A percentile compares a stretch with the other conserved stretches of the same genome.
phyloP scores from a whole-genome alignment of 148 eudicot genomes.

The Camellia lanceoleosa region DNA sequence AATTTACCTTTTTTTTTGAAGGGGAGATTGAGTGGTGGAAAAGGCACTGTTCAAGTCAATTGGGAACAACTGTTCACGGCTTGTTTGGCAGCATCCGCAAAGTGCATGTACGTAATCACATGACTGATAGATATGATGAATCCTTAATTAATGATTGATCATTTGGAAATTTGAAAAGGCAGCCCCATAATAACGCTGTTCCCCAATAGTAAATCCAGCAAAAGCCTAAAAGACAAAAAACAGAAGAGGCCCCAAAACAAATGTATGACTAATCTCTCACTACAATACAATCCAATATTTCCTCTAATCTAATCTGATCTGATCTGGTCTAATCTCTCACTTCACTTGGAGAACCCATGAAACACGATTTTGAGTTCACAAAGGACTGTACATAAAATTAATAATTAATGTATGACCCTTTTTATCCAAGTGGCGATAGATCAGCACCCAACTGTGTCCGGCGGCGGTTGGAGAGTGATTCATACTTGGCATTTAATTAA shows the following conservation, averaged over 20 bases:
- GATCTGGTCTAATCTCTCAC: too few species aligned
- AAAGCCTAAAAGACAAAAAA: neutral
- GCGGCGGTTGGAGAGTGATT: neutral
- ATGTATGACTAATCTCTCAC: neutral
- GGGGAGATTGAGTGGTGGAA: too few species aligned
- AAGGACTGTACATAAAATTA: neutral
- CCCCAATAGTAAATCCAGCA: neutral
- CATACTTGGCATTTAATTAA: neutral
- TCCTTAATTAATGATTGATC: neutral
- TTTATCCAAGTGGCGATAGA: neutral
- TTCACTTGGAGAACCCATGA: neutral
- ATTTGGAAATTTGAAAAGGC: neutral
- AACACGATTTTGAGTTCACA: neutral
- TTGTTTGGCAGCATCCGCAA: neutral
- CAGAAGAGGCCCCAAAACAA: neutral
- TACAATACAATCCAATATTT: neutral
- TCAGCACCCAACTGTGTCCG: neutral
- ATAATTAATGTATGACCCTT: neutral
- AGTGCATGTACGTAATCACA: neutral
- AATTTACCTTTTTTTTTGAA: neutral
- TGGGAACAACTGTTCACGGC: neutral
- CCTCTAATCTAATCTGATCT: neutral
- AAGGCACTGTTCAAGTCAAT: neutral
- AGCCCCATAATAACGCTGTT: neutral
- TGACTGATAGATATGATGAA: neutral